Evolutionary conservation across 2,329 filamentous ascomycete genomes (phyloP).

Genomic region (Phyllosticta citriasiana): DNA sequence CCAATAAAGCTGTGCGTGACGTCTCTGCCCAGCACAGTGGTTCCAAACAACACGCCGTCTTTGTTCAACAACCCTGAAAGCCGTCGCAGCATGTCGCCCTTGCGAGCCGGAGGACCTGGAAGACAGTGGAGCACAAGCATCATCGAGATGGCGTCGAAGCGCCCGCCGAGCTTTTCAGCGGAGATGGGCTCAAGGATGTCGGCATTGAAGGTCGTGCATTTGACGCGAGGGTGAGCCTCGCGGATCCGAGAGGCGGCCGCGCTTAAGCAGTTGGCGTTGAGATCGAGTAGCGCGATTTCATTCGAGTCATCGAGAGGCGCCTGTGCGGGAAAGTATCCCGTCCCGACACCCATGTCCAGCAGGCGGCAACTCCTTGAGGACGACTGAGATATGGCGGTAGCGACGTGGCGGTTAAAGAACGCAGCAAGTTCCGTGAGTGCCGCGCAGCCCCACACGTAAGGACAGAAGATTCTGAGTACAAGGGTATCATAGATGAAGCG

Average conservation of each 20-base stretch:
- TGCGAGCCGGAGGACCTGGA: constrained; percentile 20
- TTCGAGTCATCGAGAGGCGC: constrained; percentile 8
- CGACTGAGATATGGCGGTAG: not conserved
- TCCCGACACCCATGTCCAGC: constrained; percentile 23
- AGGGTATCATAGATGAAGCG: constrained; percentile 13
- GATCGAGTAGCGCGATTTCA: constrained; percentile 18
- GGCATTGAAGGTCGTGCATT: constrained; percentile 11
- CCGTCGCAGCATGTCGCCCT: not conserved
- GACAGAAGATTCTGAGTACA: constrained; percentile 16
- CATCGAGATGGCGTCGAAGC: constrained; percentile 33
- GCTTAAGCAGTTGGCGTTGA: constrained; percentile 21
- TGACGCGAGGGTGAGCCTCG: constrained; percentile 12
- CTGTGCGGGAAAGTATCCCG: constrained; percentile 19
- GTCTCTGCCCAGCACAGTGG: constrained; percentile 27
- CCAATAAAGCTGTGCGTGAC: constrained; percentile 19
- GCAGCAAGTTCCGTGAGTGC: constrained; percentile 14
- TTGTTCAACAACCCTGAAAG: not conserved
- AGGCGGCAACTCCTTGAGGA: constrained; percentile 15
- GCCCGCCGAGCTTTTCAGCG: constrained; percentile 22
- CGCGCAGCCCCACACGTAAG: constrained; percentile 20
- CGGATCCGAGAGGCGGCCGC: constrained; percentile 20
- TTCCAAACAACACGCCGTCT: constrained; percentile 30
- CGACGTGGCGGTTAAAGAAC: constrained; percentile 15
- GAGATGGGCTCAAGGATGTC: constrained; percentile 1
- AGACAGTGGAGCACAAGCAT: constrained; percentile 15